Base-by-base conservation (phyloP, 352 stramenopile species). In the Albugo laibachii region DNA sequence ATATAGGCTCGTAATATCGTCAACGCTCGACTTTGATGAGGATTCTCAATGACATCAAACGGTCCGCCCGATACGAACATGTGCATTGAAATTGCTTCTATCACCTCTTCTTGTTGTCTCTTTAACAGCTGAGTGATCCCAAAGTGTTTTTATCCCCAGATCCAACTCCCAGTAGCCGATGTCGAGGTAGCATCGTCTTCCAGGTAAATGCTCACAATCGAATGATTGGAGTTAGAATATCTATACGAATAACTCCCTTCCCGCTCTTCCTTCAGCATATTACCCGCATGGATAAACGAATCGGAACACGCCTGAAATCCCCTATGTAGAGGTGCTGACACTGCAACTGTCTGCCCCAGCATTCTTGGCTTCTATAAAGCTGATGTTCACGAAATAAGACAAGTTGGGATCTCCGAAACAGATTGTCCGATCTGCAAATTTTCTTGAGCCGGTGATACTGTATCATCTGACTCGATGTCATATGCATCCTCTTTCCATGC, bases 31-130 rank as follows among this genome's bases (percentile, higher is more conserved):
- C 73, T 66, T 43, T 85, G 55, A 24, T 87, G 72, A 11, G 52
- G 69, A 46, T 87, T 71, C 24, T 85, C 72, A 24, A 85, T 63
- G 0, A 63, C 66, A n/a, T 87, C 75, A 47, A 87, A 83, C 34
- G 68, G 53, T 66, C 82, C 83, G 11, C 75, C 75, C 13, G 72
- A 85, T 42, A 80, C 70, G 40, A 80, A 87, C 16, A 68, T 68
- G 53, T 87, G 75, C 75, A 85, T 87, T 27, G 75, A 72, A 27
- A 87, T 51, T 18, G 69, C 72, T 45, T 88, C 75, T 18, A 85
- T 72, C 48, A 87, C 62, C 14, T 67, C 60, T n/a, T 84, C 75
- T 20, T 59, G 62, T 58, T 85, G 72, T 14, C 53, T 59, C 51
- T 77, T 88, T 5, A 67, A 66, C 11, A 88, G 59, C 15, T 57